phyloP scores from a whole-genome alignment of 441 rosid genomes.

The Gossypium trilobum region DNA sequence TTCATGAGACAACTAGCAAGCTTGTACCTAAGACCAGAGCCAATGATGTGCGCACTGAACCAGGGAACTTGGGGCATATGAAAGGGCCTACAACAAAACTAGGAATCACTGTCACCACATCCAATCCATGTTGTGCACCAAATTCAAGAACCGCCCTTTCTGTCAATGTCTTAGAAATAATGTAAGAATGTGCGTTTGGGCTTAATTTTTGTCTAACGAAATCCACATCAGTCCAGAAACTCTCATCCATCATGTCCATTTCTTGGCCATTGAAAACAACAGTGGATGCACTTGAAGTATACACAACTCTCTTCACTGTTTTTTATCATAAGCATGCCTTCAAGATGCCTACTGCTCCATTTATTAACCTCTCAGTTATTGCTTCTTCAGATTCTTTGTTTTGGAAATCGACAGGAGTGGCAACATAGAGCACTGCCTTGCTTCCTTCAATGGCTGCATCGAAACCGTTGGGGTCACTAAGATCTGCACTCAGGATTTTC shows the following conservation, averaged over 20 bases:
- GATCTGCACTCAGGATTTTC: slow-evolving; percentile 30
- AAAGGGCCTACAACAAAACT: slow-evolving; percentile 33
- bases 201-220: background rate
- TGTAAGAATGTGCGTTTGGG: background rate
- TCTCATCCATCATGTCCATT: slow-evolving; percentile 28
- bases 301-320: slow-evolving; percentile 30
- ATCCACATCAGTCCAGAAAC: slow-evolving; percentile 29
- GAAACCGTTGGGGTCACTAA: slow-evolving; percentile 27
- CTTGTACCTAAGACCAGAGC: slow-evolving; percentile 24
- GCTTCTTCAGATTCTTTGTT: background rate
- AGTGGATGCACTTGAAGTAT: slow-evolving; percentile 23
- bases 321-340: slow-evolving; percentile 28
- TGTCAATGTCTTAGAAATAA: slow-evolving; percentile 28
- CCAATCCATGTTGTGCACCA: slow-evolving; percentile 25
- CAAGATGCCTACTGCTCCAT: slow-evolving; percentile 32
- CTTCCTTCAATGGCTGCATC: slow-evolving; percentile 26
- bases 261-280: background rate
- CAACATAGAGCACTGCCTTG: slow-evolving; percentile 33
- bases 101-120: slow-evolving; percentile 28
- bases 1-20: slow-evolving; percentile 6
- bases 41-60: slow-evolving; percentile 21
- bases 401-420: slow-evolving; percentile 22
- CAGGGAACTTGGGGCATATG: slow-evolving; percentile 28
- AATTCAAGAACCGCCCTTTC: slow-evolving; percentile 27
- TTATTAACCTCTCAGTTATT: slow-evolving; percentile 31